Conservation (phyloP, 1,139 yeast species). For the Geotrichum restrictum region DNA sequence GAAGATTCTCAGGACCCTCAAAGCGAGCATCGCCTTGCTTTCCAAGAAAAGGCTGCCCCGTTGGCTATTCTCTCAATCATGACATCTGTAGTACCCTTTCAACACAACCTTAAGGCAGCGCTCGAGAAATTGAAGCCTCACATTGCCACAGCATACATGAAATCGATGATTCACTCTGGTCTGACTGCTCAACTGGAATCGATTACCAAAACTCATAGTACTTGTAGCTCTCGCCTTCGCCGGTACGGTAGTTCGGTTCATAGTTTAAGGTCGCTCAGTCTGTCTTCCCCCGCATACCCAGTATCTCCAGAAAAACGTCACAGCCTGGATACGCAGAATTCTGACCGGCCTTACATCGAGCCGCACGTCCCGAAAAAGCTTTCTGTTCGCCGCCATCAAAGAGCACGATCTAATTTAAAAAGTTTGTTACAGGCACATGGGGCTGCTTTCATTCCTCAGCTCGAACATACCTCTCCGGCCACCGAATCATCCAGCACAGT, state of each 20-base stretch:
- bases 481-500: not conserved
- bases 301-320: constrained; percentile 12
- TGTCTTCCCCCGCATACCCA: constrained; percentile 1
- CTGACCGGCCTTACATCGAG: constrained; percentile 1
- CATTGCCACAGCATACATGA: constrained; percentile 35
- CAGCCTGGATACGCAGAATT: constrained; percentile 4
- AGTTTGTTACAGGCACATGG: constrained; percentile 27
- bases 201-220: constrained; percentile 8
- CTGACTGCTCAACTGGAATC: constrained; percentile 26
- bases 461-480: constrained; percentile 19
- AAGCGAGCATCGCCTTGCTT: not conserved
- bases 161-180: constrained; percentile 35
- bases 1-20: not conserved
- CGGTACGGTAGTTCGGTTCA: constrained; percentile 7
- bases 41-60: constrained; percentile 28
- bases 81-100: constrained; percentile 38
- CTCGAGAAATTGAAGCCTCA: constrained; percentile 35
- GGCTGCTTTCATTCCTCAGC: constrained; percentile 25
- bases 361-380: not conserved
- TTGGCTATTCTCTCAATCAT: constrained; percentile 37
- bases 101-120: constrained; percentile 30
- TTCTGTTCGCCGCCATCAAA: not conserved
- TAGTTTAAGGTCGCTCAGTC: constrained; percentile 4
- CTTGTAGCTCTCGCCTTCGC: constrained; percentile 4
- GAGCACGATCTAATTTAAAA: constrained; percentile 8